These are phyloP conservation scores for Trametes gibbosa DNA, from an alignment of 768 basidiomycete genomes.

Conservation along the genomic window DNA sequence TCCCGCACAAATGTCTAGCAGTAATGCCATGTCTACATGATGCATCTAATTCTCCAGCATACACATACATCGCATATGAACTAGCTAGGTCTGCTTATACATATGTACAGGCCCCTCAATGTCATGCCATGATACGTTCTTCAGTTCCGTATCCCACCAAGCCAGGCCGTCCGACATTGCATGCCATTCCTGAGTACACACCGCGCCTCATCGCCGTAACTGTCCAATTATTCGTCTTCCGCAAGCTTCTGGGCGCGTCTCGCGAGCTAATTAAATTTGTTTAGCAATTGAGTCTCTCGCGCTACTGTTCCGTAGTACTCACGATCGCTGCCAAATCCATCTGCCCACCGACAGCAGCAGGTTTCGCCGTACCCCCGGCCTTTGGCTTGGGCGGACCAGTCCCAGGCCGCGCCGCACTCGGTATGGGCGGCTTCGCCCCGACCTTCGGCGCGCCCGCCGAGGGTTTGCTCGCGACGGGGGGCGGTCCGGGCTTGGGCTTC, in stretches of 20 bases:
- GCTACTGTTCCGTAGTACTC: conserved; percentile 31
- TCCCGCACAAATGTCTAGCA: conserved; percentile 10
- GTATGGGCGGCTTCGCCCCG: conserved; percentile 61
- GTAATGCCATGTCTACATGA: conserved; percentile 18
- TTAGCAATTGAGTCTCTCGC: neutral
- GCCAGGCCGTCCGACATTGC: neutral
- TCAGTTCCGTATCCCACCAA: neutral
- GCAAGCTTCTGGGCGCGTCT: conserved; percentile 69
- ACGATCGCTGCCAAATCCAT: conserved; percentile 84
- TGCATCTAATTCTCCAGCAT: conserved; percentile 22
- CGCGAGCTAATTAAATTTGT: conserved; percentile 52
- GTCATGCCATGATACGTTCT: conserved; percentile 11
- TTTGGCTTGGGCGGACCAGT: conserved; percentile 37
- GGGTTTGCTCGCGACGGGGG: conserved; percentile 56
- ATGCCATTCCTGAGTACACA: no score
- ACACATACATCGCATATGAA: conserved; percentile 20
- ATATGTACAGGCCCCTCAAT: conserved; percentile 18
- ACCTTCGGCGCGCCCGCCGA: conserved; percentile 44
- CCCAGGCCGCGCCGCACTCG: conserved; percentile 51
- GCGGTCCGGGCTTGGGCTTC: conserved; percentile 65
- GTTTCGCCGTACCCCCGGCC: conserved; percentile 41
- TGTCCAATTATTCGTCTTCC: conserved; percentile 36
- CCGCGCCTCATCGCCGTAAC: neutral
- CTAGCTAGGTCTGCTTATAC: conserved; percentile 18
- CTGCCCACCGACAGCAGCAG: conserved; percentile 53